Conservation (phyloP, 164 flowering plant genomes). For the Magnolia kwangsiensis region DNA sequence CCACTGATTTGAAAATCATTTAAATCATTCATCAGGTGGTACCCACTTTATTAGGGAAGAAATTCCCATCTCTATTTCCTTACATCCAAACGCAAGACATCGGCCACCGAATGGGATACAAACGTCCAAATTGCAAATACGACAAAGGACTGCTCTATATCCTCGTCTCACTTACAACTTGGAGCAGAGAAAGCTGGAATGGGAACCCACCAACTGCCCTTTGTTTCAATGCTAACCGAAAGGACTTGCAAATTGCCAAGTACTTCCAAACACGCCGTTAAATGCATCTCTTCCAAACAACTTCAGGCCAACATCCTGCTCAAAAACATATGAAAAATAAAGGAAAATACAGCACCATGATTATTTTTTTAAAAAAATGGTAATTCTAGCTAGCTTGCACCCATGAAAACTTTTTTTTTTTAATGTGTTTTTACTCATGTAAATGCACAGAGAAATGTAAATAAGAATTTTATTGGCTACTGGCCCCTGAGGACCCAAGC, state of each 20-base stretch:
- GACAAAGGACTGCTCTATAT: not conserved
- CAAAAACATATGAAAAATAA: not conserved
- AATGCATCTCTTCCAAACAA: not conserved
- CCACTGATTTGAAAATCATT: no score
- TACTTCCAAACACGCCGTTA: not conserved
- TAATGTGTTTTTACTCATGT: no score
- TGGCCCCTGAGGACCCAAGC: constrained; percentile 3
- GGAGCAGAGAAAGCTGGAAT: not conserved
- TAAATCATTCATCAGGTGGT: no score
- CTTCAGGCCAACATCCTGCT: not conserved
- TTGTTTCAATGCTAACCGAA: no score
- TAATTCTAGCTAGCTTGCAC: not conserved
- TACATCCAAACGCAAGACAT: not conserved
- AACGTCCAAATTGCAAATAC: not conserved
- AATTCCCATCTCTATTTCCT: not conserved
- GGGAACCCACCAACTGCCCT: no score
- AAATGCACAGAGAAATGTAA: not conserved
- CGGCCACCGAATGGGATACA: not conserved
- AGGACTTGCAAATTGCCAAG: not conserved
- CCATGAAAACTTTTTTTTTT: not conserved
- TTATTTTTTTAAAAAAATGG: no score
- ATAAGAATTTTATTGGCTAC: constrained; percentile 1
- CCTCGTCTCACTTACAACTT: not conserved
- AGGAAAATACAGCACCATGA: not conserved
- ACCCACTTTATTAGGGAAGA: no score